Conservation (phyloP, 805 yeast species). For the Saturnispora quitensis region DNA sequence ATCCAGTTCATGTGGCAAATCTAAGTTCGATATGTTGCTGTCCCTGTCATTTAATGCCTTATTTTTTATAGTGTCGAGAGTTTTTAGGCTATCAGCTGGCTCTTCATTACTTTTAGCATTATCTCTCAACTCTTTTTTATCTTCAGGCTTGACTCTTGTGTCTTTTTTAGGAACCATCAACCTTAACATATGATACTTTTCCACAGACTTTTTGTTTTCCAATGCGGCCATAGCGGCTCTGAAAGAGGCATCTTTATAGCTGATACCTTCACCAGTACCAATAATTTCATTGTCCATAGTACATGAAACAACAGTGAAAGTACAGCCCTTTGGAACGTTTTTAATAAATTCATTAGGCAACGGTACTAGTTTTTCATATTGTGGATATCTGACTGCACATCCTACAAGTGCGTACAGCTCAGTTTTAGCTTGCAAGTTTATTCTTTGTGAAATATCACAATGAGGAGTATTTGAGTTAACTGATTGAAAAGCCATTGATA, state of each 20-base stretch:
- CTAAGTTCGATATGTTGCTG: neutral
- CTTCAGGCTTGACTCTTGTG: constrained; percentile 12
- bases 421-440: constrained; percentile 64
- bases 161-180: constrained; percentile 39
- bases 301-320: constrained; percentile 38
- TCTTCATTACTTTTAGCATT: neutral
- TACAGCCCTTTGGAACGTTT: constrained; percentile 25
- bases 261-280: constrained; percentile 66
- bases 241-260: constrained; percentile 67
- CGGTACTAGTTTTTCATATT: constrained; percentile 35
- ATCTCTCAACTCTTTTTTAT: neutral
- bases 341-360: neutral
- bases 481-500: neutral
- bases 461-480: constrained; percentile 2
- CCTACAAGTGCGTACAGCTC: constrained; percentile 75
- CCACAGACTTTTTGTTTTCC: constrained; percentile 46
- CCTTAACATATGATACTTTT: constrained; percentile 52
- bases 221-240: constrained; percentile 82
- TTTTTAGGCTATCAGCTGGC: neutral
- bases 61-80: neutral
- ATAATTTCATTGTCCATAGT: constrained; percentile 53
- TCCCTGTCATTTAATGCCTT: neutral
- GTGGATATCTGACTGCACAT: constrained; percentile 54
- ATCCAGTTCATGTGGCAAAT: neutral
- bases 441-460: constrained; percentile 21